Evolutionary conservation across 495 filamentous ascomycete species (phyloP).

Genomic region (Lasiosphaeris hirsuta): DNA sequence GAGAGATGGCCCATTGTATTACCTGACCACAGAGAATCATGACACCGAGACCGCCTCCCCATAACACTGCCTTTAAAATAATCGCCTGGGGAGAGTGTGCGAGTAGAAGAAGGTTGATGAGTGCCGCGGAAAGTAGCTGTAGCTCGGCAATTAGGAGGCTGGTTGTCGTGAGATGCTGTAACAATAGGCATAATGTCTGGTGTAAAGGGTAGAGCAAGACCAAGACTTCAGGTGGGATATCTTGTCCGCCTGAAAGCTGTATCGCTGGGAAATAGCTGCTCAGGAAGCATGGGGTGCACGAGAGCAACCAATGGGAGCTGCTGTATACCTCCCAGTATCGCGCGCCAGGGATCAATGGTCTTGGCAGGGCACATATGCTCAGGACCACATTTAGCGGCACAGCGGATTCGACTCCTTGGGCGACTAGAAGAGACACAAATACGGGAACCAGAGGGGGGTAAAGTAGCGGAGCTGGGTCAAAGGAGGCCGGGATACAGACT

Average conservation of each 20-base stretch:
- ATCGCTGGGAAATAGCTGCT: constrained; percentile 20
- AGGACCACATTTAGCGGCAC: constrained; percentile 79
- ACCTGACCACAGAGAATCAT: constrained; percentile 70
- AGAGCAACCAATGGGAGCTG: constrained; percentile 68
- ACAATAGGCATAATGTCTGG: constrained; percentile 67
- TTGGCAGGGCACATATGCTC: constrained; percentile 72
- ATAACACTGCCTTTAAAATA: constrained; percentile 78
- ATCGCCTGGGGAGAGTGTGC: constrained; percentile 77
- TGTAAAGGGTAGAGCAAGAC: constrained; percentile 80
- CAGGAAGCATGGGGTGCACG: constrained; percentile 53
- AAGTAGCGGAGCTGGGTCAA: constrained; percentile 88
- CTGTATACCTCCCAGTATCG: constrained; percentile 53
- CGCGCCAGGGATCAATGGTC: constrained; percentile 63
- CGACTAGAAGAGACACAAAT: constrained; percentile 74
- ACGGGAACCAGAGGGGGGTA: constrained; percentile 79
- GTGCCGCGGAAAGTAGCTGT: constrained; percentile 74
- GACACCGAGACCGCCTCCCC: constrained; percentile 78
- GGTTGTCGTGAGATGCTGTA: constrained; percentile 79
- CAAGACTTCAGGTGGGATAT: constrained; percentile 57
- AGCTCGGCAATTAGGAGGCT: constrained; percentile 83
- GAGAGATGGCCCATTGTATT: constrained; percentile 78
- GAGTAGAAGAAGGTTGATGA: constrained; percentile 80
- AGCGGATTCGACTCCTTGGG: constrained; percentile 49
- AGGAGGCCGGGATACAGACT: constrained; percentile 60
- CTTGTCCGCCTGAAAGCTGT: background rate